Evolutionary conservation across 176 grass and related monocot genomes (phyloP).

Genomic region (Puccinellia tenuiflora): DNA sequence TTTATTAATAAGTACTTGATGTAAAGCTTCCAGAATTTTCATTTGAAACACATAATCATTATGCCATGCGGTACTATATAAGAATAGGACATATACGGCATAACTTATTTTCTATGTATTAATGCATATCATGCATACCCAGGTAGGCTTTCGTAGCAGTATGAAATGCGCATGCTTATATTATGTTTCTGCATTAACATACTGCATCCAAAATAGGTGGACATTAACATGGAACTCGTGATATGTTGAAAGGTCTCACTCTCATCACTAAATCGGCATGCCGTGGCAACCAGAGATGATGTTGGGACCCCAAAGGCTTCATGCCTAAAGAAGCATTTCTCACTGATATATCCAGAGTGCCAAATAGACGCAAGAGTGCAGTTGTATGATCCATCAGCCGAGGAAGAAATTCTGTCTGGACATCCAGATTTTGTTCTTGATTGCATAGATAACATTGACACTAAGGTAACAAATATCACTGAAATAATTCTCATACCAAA

Average conservation of each 20-base stretch:
- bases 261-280: constrained; percentile 93
- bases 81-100: background rate
- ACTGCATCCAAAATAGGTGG: constrained; percentile 47
- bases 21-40: background rate
- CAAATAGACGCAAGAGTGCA: constrained; percentile 86
- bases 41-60: background rate
- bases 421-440: constrained; percentile 97
- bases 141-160: background rate
- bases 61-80: background rate
- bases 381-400: constrained; percentile 67
- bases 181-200: constrained; percentile 33
- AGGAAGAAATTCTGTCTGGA: constrained; percentile 88
- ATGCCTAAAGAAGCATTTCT: constrained; percentile 94
- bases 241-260: constrained; percentile 84
- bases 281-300: constrained; percentile 94
- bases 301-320: constrained; percentile 82
- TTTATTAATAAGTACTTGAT: background rate
- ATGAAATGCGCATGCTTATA: background rate
- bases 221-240: constrained; percentile 50
- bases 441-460: constrained; percentile 99
- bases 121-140: background rate
- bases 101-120: background rate
- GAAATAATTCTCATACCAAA: background rate
- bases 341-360: constrained; percentile 85
- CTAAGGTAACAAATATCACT: constrained; percentile 50